phyloP scores from a whole-genome alignment of 2,329 filamentous ascomycete species.

The Tolypocladium inflatum region DNA sequence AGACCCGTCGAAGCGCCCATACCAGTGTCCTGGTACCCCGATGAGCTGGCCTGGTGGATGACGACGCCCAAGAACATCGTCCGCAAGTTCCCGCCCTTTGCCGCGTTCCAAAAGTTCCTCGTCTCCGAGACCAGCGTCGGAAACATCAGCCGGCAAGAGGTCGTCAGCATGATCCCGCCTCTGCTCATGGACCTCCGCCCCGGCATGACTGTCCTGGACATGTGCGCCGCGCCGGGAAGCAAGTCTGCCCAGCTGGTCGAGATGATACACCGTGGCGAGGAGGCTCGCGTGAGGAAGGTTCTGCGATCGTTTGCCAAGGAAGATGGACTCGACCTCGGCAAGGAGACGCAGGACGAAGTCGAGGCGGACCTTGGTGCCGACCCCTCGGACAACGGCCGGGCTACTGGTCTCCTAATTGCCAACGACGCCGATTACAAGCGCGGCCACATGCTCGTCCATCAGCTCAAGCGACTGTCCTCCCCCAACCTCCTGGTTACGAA shows the following conservation, averaged over 20 bases:
- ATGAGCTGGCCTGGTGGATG: conserved; percentile 94
- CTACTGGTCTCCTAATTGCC: conserved; percentile 85
- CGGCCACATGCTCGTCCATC: conserved; percentile 93
- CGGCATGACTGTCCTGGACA: conserved; percentile 86
- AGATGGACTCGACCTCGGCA: conserved; percentile 43
- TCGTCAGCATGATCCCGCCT: conserved; percentile 98
- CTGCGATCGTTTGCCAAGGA: conserved; percentile 54
- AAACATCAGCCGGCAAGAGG: conserved; percentile 95
- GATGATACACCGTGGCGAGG: conserved; percentile 87
- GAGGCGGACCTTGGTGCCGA: conserved; percentile 48
- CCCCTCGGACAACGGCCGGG: conserved; percentile 67
- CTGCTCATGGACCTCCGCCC: conserved; percentile 85
- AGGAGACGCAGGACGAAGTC: conserved; percentile 35
- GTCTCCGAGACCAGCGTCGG: conserved; percentile 95
- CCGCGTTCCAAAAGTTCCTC: conserved; percentile 93
- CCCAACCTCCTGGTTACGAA: conserved; percentile 96
- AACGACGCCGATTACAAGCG: conserved; percentile 97
- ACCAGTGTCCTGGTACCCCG: conserved; percentile 85
- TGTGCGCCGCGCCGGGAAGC: conserved; percentile 94
- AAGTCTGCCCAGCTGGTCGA: conserved; percentile 94
- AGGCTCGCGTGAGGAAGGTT: conserved; percentile 69
- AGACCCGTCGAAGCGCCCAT: conserved; percentile 71
- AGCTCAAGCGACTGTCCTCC: conserved; percentile 93
- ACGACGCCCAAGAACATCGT: conserved; percentile 95
- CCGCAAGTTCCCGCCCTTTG: conserved; percentile 86